phyloP scores from a whole-genome alignment of 106 monocot species.

The Acanthochlamys bracteata region DNA sequence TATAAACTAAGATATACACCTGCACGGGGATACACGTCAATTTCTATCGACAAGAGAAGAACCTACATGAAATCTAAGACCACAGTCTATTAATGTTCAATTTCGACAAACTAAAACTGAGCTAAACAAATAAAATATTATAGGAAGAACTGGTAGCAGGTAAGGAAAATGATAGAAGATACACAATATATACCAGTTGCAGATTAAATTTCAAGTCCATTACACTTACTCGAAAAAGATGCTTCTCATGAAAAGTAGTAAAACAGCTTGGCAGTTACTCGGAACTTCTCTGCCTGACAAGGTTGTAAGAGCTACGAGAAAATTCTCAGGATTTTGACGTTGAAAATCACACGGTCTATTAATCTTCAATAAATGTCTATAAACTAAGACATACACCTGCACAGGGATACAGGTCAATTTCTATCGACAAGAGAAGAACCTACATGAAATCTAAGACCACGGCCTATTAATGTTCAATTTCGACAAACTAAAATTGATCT shows the following conservation, averaged over 20 bases:
- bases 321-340: conserved; percentile 66
- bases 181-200: too few relatives aligned
- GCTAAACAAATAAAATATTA: too few relatives aligned
- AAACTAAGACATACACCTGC: conserved; percentile 60
- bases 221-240: too few relatives aligned
- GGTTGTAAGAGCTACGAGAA: conserved; percentile 40
- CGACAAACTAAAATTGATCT: too few relatives aligned
- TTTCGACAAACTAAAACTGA: too few relatives aligned
- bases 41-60: neutral
- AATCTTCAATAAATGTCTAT: too few relatives aligned
- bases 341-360: conserved; percentile 96
- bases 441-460: neutral
- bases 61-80: neutral
- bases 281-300: conserved; percentile 38
- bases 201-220: too few relatives aligned
- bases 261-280: conserved; percentile 19
- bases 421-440: neutral
- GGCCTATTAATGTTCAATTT: too few relatives aligned
- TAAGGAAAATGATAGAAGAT: too few relatives aligned
- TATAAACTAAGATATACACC: conserved; percentile 55
- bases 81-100: too few relatives aligned
- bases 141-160: too few relatives aligned
- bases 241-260: neutral
- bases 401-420: neutral
- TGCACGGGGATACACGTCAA: conserved; percentile 13